A percentile compares a stretch with the other conserved stretches of the same genome.
phyloP scores from a whole-genome alignment of 164 flowering plant species.

The Dillenia suffruticosa region DNA sequence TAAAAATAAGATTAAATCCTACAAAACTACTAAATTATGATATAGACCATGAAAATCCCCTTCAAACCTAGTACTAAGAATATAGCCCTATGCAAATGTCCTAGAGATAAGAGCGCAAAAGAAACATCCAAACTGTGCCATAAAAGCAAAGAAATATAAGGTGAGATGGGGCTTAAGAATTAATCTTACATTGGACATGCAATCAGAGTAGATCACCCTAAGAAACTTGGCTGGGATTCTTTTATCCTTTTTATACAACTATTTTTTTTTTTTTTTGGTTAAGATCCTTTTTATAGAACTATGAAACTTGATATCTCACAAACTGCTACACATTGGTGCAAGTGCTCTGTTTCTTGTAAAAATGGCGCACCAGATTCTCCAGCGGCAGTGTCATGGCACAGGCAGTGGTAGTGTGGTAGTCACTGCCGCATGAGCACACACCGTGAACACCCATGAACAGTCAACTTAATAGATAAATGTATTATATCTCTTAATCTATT shows the following conservation, averaged over 20 bases:
- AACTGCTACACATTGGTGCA: constrained; percentile 46
- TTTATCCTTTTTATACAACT: constrained; percentile 32
- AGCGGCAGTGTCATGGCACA: constrained; percentile 27
- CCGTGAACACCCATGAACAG: no score
- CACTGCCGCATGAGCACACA: no score
- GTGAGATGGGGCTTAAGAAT: neutral
- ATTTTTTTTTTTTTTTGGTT: no score
- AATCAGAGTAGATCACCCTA: constrained; percentile 66
- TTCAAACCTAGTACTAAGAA: no score
- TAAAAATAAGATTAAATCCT: no score
- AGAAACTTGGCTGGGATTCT: constrained; percentile 50
- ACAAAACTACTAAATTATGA: no score
- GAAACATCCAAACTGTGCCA: neutral
- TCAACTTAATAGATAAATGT: no score
- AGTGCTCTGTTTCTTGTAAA: constrained; percentile 36
- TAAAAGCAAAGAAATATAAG: neutral
- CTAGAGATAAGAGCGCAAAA: neutral
- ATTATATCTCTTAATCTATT: no score
- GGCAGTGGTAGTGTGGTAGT: no score
- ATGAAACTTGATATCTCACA: constrained; percentile 44
- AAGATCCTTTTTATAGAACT: constrained; percentile 35
- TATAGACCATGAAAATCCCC: no score
- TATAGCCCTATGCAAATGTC: no score
- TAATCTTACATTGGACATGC: constrained; percentile 51
- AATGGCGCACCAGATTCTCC: constrained; percentile 35